A percentile compares a stretch with the other conserved stretches of the same genome.
Conservation (phyloP, 495 filamentous ascomycete species). For the Hypoxylon rickii region DNA sequence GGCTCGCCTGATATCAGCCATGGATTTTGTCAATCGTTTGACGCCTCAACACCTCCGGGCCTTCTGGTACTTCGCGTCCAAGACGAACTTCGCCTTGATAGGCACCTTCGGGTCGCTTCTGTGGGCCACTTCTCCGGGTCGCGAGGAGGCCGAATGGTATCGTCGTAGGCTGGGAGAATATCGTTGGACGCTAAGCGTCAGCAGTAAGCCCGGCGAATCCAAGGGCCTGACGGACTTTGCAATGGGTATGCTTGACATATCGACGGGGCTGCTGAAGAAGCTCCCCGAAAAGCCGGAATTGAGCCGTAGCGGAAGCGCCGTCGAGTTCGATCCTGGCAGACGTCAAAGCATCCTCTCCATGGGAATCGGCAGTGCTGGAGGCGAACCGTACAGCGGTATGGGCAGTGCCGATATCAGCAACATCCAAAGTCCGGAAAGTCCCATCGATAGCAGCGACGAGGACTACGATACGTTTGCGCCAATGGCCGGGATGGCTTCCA, state of each 20-base stretch:
- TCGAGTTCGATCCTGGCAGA: constrained; percentile 48
- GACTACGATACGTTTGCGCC: constrained; percentile 41
- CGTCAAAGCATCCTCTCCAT: constrained; percentile 42
- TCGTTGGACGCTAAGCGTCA: constrained; percentile 89
- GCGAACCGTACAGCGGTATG: constrained; percentile 37
- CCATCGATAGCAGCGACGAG: constrained; percentile 49
- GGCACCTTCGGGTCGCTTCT: constrained; percentile 81
- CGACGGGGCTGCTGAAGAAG: constrained; percentile 58
- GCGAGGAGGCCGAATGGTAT: constrained; percentile 97
- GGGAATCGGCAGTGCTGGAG: constrained; percentile 25
- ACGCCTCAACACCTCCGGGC: constrained; percentile 71
- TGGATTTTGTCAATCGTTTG: constrained; percentile 78
- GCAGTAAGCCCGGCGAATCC: constrained; percentile 72
- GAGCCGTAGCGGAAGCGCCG: constrained; percentile 47
- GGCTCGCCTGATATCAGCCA: constrained; percentile 74
- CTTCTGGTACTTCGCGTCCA: constrained; percentile 84
- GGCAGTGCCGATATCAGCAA: constrained; percentile 48
- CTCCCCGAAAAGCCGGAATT: constrained; percentile 61
- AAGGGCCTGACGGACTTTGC: constrained; percentile 72
- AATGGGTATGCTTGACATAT: constrained; percentile 72
- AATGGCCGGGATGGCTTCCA: constrained; percentile 34
- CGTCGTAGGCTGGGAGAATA: constrained; percentile 83
- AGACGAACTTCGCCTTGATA: constrained; percentile 80
- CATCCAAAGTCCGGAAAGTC: constrained; percentile 49
- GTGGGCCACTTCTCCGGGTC: constrained; percentile 81